Evolutionary conservation across 2,329 filamentous ascomycete species (phyloP).

Genomic region (Akanthomyces uredinophilus): DNA sequence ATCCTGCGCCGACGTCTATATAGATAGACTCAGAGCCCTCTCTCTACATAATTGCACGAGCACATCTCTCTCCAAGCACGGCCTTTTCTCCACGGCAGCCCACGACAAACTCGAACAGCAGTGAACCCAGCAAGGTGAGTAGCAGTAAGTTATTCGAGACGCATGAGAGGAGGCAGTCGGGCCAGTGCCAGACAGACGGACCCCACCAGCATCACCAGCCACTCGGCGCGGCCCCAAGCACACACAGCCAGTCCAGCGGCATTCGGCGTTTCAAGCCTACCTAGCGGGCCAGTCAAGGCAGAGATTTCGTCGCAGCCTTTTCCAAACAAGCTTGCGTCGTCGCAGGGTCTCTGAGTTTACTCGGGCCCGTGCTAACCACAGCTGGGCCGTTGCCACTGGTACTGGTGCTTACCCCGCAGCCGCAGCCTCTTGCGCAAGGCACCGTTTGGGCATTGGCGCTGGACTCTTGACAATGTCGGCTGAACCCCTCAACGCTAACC

Average conservation of each 20-base stretch:
- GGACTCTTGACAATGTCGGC: constrained; percentile 5
- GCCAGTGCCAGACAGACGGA: neutral
- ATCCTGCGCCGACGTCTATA: neutral
- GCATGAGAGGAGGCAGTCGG: neutral
- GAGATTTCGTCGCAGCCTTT: neutral
- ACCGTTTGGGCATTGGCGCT: neutral
- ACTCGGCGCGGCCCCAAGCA: neutral
- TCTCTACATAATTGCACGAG: too few species aligned
- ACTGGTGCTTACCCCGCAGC: neutral
- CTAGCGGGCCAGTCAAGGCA: neutral
- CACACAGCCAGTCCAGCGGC: neutral
- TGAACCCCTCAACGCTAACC: constrained; percentile 12
- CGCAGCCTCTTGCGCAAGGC: neutral
- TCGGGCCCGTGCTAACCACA: neutral
- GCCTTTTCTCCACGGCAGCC: too few species aligned
- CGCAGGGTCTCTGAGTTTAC: neutral
- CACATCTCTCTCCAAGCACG: too few species aligned
- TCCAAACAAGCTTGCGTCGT: neutral
- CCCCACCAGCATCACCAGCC: neutral
- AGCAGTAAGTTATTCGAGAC: neutral
- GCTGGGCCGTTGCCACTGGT: constrained; percentile 3
- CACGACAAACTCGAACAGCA: too few species aligned
- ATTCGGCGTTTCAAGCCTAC: neutral
- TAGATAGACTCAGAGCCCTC: neutral
- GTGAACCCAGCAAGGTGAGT: too few species aligned